Percentiles rank a stretch among this genome's conserved stretches.
These are phyloP conservation scores for Calvatia gigantea DNA, from an alignment of 768 basidiomycete genomes.

Conservation along the genomic window DNA sequence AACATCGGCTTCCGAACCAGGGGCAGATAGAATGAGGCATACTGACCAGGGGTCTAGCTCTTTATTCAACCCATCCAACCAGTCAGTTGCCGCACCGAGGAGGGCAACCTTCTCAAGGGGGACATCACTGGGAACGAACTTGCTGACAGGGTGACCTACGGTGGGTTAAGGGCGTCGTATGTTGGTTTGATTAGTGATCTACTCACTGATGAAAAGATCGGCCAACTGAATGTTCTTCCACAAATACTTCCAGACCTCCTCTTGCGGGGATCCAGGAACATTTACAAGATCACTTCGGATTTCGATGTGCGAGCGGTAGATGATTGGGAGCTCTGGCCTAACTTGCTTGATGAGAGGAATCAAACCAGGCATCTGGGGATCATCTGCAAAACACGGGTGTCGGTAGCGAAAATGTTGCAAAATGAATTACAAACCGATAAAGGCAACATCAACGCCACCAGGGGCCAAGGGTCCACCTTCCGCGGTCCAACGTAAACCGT, in stretches of 20 bases:
- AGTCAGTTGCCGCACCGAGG: constrained; percentile 83
- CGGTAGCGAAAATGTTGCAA: neutral
- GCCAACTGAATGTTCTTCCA: constrained; percentile 90
- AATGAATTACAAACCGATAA: constrained; percentile 58
- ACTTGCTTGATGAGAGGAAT: constrained; percentile 89
- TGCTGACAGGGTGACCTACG: constrained; percentile 82
- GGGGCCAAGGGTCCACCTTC: constrained; percentile 81
- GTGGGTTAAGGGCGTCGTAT: neutral
- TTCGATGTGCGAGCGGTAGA: constrained; percentile 96
- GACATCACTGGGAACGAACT: constrained; percentile 89
- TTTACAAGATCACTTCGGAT: constrained; percentile 87
- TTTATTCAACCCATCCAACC: constrained; percentile 96
- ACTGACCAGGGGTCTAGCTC: constrained; percentile 60
- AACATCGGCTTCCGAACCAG: neutral
- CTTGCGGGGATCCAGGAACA: constrained; percentile 76
- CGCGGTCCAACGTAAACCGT: constrained; percentile 84
- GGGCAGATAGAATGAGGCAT: neutral
- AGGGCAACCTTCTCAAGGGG: constrained; percentile 66
- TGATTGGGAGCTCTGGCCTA: constrained; percentile 80
- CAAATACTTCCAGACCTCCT: constrained; percentile 92
- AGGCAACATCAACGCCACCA: constrained; percentile 83
- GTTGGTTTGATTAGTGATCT: neutral
- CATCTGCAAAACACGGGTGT: constrained; percentile 40
- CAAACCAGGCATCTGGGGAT: constrained; percentile 92
- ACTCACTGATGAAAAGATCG: constrained; percentile 84